Evolutionary conservation across 148 eudicot genomes (phyloP), one percentile per base, ranked within the genome.

Genomic region (Fagopyrum esculentum): DNA sequence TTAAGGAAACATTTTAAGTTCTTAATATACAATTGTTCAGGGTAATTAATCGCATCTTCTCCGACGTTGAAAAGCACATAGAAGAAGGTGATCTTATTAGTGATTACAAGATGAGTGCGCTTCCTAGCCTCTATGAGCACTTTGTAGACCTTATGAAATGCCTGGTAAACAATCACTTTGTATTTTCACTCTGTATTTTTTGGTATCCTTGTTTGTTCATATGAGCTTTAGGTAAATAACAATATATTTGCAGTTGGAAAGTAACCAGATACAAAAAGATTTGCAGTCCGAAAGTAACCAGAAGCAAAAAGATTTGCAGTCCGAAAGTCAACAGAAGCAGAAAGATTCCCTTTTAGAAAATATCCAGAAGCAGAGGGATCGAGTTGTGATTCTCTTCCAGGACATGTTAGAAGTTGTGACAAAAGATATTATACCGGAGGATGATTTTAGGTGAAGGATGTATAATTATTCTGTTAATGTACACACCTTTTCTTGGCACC

Each of bases 331-430:
- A 77, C 83, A 77, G 26, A 71, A 45, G 29, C 17, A 17, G 16
- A 71, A 9, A 15, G 54, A 71, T 52, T 73, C 85, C 77, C 89
- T 89, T 94, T 77, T 86, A 55, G 90, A 80, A 35, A 96, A 96
- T 84, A 96, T 87, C 78, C 83, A 77, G 76, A 90, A 90, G 77
- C 90, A 87, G 74, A 81, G 88, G 80, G 88, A 90, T 86, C 97
- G 89, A 86, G 99, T 96, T 72, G 97, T 96, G 56, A 86, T 96
- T 77, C 84, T 82, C 77, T 90, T 96, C 81, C 99, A 92, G 85
- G 98, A 96, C 81, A 96, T 96, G 98, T 81, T 87, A 50, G 99
- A 96, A 87, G 99, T 89, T 77, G 97, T 92, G 80, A 88, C 94
- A 10, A 89, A 87, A 78, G 99, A 96, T 86, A 96, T 89, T 69